Conservation (phyloP, 345 rosid species). For the Salix arbutifolia region DNA sequence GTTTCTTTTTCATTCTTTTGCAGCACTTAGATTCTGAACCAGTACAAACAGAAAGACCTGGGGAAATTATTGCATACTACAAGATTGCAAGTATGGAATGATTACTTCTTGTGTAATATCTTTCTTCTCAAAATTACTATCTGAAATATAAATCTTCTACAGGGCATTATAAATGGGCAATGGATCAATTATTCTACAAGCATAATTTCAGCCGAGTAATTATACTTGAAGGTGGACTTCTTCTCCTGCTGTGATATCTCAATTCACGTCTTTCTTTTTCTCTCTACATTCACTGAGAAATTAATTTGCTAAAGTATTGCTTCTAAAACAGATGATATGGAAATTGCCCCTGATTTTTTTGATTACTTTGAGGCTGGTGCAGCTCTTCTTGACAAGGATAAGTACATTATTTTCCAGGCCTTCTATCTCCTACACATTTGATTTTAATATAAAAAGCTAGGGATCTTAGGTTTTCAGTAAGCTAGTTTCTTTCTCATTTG, state of each 20-base stretch:
- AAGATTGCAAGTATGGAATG: conserved; percentile 72
- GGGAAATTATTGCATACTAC: conserved; percentile 90
- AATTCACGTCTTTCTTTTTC: background rate
- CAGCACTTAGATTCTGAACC: conserved; percentile 81
- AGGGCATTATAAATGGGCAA: conserved; percentile 97
- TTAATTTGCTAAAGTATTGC: conserved; percentile 13
- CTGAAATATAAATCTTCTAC: conserved; percentile 10
- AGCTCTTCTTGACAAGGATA: conserved; percentile 82
- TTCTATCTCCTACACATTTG: conserved; percentile 2
- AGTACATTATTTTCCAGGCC: conserved; percentile 43
- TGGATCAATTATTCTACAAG: conserved; percentile 81
- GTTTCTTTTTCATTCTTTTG: conserved; percentile 5
- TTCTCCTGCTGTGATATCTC: background rate
- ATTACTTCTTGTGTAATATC: conserved; percentile 14
- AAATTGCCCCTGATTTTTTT: conserved; percentile 92
- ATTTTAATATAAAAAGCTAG: background rate
- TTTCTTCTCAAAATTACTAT: conserved; percentile 18
- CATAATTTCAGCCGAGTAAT: conserved; percentile 76
- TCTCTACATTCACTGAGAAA: background rate
- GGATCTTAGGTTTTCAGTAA: background rate
- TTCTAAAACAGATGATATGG: conserved; percentile 91
- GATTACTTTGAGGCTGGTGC: conserved; percentile 96
- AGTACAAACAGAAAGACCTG: conserved; percentile 78
- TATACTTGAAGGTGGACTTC: conserved; percentile 79
- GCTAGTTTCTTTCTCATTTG: conserved; percentile 1